Evolutionary conservation across 1,284 basidiomycete species (phyloP), one percentile per base, ranked within the genome.

Genomic region (Trametes sp.): DNA sequence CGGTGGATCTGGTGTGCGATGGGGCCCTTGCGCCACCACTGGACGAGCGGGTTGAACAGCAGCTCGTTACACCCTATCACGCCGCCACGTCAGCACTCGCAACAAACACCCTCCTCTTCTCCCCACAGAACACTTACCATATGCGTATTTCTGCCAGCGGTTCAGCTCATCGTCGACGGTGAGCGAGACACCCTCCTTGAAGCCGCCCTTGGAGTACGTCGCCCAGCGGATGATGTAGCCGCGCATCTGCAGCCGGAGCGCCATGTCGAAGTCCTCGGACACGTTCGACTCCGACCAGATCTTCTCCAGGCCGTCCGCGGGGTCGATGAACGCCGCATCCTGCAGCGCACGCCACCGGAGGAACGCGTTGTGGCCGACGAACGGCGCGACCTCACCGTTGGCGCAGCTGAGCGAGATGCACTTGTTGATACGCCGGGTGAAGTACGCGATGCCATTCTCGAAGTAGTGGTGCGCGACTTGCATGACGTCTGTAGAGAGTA

Each of bases 311-410:
- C 79, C 78, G 65, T 84, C 83, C 33, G 76, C 75, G 1, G 73
- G 74, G 69, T 85, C 84, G 58, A 80, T 63, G 67, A 80, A 81
- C 8, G 81, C 72, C 7, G 79, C 81, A 57, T 85, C 84, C 69
- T 87, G 85, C 8, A 87, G 62, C 9, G 85, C 85, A 11, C 76
- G 75, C 84, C 85, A 87, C 42, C 84, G 82, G 36, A 87, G 71
- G 78, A 85, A 86, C 60, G 84, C 84, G 64, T 87, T 87, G 75
- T 87, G 85, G 0, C 85, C 85, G 70, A 87, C 82, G 69, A 86
- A 86, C 2, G 84, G 84, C 1, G 84, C 81, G 64, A 79, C 79
- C 74, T 85, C 84, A 57, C 82, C 85, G 68, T 81, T 84, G 3
- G 84, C 81, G 59, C 77, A 78, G 33, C 74, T 68, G 62, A 83